These are phyloP conservation scores for Henningerozyma blattae DNA, from an alignment of 805 yeast species.

Conservation along the genomic window DNA sequence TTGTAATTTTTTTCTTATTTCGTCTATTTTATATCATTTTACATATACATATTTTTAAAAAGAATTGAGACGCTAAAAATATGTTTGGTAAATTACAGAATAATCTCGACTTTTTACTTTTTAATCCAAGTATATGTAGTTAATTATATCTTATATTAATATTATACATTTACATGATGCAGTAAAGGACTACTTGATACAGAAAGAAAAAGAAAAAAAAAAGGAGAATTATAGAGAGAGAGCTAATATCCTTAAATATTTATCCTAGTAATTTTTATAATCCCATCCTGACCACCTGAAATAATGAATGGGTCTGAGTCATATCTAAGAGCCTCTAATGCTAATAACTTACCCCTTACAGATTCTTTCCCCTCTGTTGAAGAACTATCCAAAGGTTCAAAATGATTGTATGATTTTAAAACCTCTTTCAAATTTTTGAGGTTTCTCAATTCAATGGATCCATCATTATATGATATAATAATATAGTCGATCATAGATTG, in stretches of 20 bases:
- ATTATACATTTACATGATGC: no score
- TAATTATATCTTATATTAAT: no score
- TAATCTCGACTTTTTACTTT: no score
- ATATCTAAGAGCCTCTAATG: constrained; percentile 6
- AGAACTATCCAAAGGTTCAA: constrained; percentile 1
- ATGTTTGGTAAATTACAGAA: no score
- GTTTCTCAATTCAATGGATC: constrained; percentile 16
- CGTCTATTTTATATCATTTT: no score
- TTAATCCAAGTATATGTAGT: no score
- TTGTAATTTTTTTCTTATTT: no score
- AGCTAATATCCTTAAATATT: not conserved
- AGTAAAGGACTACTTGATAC: no score
- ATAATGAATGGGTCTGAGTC: constrained; percentile 8
- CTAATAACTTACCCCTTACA: not conserved
- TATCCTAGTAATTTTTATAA: constrained; percentile 5
- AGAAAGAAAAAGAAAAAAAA: no score
- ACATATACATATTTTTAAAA: no score
- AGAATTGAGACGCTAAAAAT: no score
- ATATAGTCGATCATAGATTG: constrained; percentile 7
- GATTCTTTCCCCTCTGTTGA: not conserved
- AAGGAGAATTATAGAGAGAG: no score
- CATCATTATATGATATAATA: constrained; percentile 13
- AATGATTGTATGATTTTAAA: constrained; percentile 9
- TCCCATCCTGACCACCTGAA: constrained; percentile 12
- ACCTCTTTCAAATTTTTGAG: constrained; percentile 9